These are phyloP conservation scores for Chaetothyriales sp. DNA, from an alignment of 2,329 filamentous ascomycete species.

Conservation along the genomic window DNA sequence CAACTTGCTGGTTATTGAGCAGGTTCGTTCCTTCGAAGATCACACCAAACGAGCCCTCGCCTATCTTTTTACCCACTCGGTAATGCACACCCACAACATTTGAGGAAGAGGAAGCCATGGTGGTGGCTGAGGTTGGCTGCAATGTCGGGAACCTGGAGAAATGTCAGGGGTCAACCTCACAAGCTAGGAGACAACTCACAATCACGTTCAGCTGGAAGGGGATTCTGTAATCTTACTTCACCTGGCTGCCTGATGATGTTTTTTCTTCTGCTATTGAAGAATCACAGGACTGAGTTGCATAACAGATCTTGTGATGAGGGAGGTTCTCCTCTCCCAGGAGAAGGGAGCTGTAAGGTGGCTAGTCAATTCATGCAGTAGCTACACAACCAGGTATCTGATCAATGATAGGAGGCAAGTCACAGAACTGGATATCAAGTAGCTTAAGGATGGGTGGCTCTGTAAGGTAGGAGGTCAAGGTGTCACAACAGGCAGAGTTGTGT, in stretches of 20 bases:
- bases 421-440: neutral
- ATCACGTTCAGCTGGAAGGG: neutral
- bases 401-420: neutral
- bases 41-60: constrained; percentile 94
- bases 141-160: neutral
- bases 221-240: neutral
- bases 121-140: neutral
- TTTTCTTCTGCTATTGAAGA: neutral
- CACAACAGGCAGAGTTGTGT: neutral
- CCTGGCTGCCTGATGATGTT: neutral
- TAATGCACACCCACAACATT: constrained; percentile 99
- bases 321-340: neutral
- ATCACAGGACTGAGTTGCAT: neutral
- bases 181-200: neutral
- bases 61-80: constrained; percentile 97
- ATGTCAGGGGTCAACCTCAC: neutral
- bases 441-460: neutral
- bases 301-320: neutral
- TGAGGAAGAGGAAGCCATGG: constrained; percentile 74
- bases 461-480: neutral
- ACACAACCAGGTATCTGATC: neutral
- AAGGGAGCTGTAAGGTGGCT: neutral
- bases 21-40: constrained; percentile 98
- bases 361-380: neutral
- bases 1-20: constrained; percentile 96